Percentiles rank a stretch among this genome's conserved stretches.
phyloP scores from a whole-genome alignment of 805 yeast species.

The Candida dajiaensis region DNA sequence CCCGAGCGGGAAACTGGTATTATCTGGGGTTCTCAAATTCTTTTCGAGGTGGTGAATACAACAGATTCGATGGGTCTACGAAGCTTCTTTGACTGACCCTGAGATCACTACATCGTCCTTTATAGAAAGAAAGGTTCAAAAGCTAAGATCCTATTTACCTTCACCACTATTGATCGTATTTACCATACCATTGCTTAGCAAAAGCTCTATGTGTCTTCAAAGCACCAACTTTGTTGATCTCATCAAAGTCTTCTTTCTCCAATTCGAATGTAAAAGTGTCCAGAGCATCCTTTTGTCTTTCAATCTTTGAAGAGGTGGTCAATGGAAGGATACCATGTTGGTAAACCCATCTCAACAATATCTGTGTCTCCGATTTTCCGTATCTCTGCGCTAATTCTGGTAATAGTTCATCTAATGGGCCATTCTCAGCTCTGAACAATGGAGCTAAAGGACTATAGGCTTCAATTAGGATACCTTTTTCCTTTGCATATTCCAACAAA shows the following conservation, averaged over 20 bases:
- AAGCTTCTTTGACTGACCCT: too few species aligned
- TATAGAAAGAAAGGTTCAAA: too few species aligned
- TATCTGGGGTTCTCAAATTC: too few species aligned
- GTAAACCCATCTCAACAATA: slow-evolving; percentile 59
- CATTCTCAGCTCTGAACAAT: slow-evolving; percentile 29
- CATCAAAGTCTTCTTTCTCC: slow-evolving; percentile 38
- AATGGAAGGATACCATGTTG: slow-evolving; percentile 58
- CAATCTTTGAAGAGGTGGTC: slow-evolving; percentile 54
- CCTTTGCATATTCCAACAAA: slow-evolving; percentile 9
- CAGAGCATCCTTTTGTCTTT: slow-evolving; percentile 48
- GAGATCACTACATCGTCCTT: too few species aligned
- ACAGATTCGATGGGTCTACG: too few species aligned
- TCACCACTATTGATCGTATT: slow-evolving; percentile 6
- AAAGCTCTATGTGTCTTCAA: slow-evolving; percentile 19
- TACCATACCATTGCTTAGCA: slow-evolving; percentile 2
- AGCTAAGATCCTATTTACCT: too few species aligned
- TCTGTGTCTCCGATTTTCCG: slow-evolving; percentile 45
- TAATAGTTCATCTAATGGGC: slow-evolving; percentile 30
- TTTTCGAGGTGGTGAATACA: too few species aligned
- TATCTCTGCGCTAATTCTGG: slow-evolving; percentile 46
- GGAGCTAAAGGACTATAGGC: slow-evolving; percentile 27
- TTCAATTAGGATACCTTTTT: slow-evolving; percentile 14
- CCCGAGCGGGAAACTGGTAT: background rate
- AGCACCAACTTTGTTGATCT: slow-evolving; percentile 33
- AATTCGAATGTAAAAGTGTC: slow-evolving; percentile 49